Conservation (phyloP, 441 rosid species). For the Aleurites moluccanus region DNA sequence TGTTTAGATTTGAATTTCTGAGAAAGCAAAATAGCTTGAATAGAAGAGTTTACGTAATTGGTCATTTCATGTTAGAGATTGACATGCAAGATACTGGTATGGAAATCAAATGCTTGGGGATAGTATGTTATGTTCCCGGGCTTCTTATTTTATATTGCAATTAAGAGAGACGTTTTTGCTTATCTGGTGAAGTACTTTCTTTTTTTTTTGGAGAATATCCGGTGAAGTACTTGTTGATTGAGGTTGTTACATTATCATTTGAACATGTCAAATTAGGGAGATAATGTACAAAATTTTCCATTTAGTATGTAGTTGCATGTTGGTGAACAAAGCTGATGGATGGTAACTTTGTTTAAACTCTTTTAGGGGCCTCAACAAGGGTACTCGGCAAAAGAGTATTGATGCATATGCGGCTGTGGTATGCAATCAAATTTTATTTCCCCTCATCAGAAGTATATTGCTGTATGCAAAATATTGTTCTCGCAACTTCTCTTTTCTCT, state of each 20-base stretch:
- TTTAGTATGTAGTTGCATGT: background rate
- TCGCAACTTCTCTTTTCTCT: background rate
- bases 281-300: background rate
- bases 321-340: background rate
- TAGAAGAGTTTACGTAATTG: background rate
- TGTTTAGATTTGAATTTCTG: background rate
- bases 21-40: background rate
- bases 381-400: constrained; percentile 45
- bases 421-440: constrained; percentile 18
- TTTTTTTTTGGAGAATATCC: too few species aligned
- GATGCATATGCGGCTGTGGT: constrained; percentile 93
- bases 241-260: background rate
- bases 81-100: background rate
- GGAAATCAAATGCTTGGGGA: background rate
- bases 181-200: background rate
- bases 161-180: background rate
- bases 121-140: background rate
- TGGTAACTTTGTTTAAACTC: background rate
- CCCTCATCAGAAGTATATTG: background rate
- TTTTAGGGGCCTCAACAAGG: constrained; percentile 69
- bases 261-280: background rate
- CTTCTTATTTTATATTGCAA: background rate
- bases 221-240: background rate
- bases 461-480: background rate
- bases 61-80: background rate